These are phyloP conservation scores for Canna indica DNA, from an alignment of 176 grass and related monocot genomes.

Conservation along the genomic window DNA sequence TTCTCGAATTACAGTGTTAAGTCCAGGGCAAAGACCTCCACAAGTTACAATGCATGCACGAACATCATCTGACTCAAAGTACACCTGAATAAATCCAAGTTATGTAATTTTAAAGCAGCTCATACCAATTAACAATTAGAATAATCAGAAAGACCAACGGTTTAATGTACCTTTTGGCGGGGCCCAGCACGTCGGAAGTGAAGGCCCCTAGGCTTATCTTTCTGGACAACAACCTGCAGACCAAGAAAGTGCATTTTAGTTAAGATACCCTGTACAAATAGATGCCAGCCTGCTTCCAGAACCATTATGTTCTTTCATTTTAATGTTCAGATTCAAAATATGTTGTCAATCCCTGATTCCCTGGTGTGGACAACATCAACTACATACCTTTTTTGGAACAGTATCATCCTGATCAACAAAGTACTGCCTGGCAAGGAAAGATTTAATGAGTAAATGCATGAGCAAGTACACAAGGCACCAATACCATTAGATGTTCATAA, in stretches of 20 bases:
- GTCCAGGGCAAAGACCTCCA: conserved; percentile 93
- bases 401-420: conserved; percentile 90
- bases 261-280: neutral
- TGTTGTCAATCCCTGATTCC: neutral
- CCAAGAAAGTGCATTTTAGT: neutral
- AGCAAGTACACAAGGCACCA: neutral
- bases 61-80: conserved; percentile 77
- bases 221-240: conserved; percentile 61
- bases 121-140: neutral
- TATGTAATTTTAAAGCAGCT: neutral
- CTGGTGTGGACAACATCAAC: neutral
- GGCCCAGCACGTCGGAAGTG: conserved; percentile 94
- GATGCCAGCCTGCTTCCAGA: neutral
- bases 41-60: conserved; percentile 93
- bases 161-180: conserved; percentile 52
- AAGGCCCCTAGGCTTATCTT: conserved; percentile 54
- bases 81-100: conserved; percentile 40
- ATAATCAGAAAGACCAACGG: neutral
- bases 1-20: conserved; percentile 98
- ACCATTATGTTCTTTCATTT: neutral
- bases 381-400: conserved; percentile 73
- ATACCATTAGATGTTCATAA: neutral
- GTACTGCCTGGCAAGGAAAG: conserved; percentile 62
- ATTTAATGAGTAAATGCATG: conserved; percentile 19
- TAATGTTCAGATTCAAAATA: neutral